Percentiles rank a stretch among this genome's conserved stretches.
phyloP scores from a whole-genome alignment of 2,329 filamentous ascomycete species.

The Colletotrichum sp. region DNA sequence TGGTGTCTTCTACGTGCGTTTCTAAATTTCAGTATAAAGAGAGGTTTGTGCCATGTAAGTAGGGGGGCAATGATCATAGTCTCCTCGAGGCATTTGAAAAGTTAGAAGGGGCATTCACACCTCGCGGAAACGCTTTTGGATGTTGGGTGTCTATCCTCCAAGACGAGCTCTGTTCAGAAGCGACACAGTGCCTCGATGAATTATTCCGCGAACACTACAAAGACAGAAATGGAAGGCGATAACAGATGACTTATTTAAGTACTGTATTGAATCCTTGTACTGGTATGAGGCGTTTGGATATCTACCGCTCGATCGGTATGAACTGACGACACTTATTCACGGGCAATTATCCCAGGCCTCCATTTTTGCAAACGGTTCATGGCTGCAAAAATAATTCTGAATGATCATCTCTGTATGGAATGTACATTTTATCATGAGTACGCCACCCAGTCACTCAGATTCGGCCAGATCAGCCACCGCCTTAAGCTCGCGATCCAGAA shows the following conservation, averaged over 20 bases:
- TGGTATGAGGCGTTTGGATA: neutral
- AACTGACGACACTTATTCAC: neutral
- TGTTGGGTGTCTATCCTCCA: neutral
- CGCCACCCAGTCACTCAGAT: neutral
- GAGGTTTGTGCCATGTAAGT: fast-evolving
- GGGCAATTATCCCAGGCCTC: neutral
- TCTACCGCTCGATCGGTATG: neutral
- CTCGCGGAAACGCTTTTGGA: no score
- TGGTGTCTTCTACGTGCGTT: neutral
- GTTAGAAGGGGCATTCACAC: neutral
- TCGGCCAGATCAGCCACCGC: neutral
- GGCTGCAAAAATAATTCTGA: neutral
- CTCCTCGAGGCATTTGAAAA: neutral
- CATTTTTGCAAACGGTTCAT: neutral
- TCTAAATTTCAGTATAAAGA: neutral
- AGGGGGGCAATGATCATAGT: neutral
- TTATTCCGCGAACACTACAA: neutral
- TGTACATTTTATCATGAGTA: neutral
- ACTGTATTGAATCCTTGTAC: neutral
- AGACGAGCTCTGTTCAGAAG: neutral
- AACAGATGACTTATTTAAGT: fast-evolving
- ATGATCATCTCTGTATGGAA: neutral
- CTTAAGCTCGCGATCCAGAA: neutral
- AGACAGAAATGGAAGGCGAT: neutral
- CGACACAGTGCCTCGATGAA: neutral